Base-by-base conservation (phyloP, 768 basidiomycete genomes). In the Megacollybia marginata region DNA sequence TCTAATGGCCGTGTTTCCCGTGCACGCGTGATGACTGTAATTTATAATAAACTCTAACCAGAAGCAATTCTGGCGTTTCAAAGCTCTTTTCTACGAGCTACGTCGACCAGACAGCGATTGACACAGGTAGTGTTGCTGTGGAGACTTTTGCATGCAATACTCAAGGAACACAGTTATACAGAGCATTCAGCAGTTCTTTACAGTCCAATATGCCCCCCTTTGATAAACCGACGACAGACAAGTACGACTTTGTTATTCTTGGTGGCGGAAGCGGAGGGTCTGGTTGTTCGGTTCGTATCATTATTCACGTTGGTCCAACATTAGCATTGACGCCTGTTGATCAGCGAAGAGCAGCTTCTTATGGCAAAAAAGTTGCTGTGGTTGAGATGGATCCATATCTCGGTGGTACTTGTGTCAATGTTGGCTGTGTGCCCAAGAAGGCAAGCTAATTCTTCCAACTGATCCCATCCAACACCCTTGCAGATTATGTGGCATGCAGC, bases 401-500 rank as follows among this genome's bases (percentile, higher is more conserved):
- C 2, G 96, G 96, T 33, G 96, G 95, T 47, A 97, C 95, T 34
- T 99, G 96, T 62, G 96, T 99, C 52, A 97, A 97, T 65, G 95
- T 99, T 52, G 88, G 92, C 59, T 97, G 95, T 70, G 92, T 99
- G 5, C 96, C 96, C 13, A 99, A 99, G 72, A 99, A 96, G 75
- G 92, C 82, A 46, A 44, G 69, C 13, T 45, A 42, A 13, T 20
- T 7, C 28, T 15, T 9, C 5, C 23, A n/a, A 18, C n/a, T 53
- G 7, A 4, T 51, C 18, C 40, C n/a, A 33, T n/a, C 19, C 42
- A 4, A 8, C 32, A 51, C 48, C 50, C 23, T 28, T 28, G 23
- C 23, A 95, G 91, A 83, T 99, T 49, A 98, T 98, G 95, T 99
- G 95, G 95, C 87, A 93, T 54, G 91, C 92, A 36, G 88, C 90